Evolutionary conservation across 805 yeast genomes (phyloP).

Genomic region (Ogataea ramenticola): DNA sequence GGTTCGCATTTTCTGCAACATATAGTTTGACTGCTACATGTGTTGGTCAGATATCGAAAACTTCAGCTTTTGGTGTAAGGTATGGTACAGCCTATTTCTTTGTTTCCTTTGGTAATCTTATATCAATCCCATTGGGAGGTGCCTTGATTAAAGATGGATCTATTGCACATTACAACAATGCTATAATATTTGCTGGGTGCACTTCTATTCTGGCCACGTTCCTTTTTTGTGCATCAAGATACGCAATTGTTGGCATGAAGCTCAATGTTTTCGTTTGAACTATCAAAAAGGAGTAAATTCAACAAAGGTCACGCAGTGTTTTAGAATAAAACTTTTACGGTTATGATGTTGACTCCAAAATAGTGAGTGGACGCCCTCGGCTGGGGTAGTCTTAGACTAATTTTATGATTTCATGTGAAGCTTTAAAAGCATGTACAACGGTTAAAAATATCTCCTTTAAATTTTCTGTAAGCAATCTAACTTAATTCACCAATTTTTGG

Average conservation of each 20-base stretch:
- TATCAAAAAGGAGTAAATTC: background rate
- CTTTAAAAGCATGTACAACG: background rate
- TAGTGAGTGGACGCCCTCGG: no score
- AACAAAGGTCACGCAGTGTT: no score
- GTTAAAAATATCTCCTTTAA: background rate
- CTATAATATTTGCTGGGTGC: conserved; percentile 21
- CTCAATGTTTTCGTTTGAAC: conserved; percentile 22
- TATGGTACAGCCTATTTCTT: conserved; percentile 62
- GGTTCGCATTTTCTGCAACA: conserved; percentile 52
- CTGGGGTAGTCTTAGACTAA: no score
- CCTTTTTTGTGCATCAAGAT: conserved; percentile 10
- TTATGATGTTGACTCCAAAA: no score
- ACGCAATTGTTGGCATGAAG: conserved; percentile 11
- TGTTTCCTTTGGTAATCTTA: conserved; percentile 42
- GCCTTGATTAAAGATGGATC: conserved; percentile 30
- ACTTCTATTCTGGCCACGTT: conserved; percentile 12
- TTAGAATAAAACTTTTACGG: no score
- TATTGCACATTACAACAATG: conserved; percentile 14
- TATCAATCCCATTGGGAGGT: conserved; percentile 44
- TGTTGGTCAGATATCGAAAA: conserved; percentile 48
- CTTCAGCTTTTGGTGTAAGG: conserved; percentile 57
- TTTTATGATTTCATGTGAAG: background rate
- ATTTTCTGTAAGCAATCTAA: background rate
- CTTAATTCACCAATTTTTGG: no score
- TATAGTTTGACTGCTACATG: conserved; percentile 61